Evolutionary conservation across 2,329 filamentous ascomycete species (phyloP).

Genomic region (Trichoderma sp.): DNA sequence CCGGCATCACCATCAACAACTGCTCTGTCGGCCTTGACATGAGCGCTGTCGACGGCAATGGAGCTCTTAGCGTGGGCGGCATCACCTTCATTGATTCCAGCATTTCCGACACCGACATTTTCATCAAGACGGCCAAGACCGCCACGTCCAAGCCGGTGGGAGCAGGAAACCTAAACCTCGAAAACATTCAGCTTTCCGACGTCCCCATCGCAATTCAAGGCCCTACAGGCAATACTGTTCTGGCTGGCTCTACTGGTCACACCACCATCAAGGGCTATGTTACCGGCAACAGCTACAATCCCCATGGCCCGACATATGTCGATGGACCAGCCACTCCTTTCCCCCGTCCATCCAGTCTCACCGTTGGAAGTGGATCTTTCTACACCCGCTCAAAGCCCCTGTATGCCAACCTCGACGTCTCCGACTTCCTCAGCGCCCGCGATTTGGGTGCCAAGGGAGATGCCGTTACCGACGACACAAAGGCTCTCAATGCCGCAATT

Average conservation of each 20-base stretch:
- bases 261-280: neutral
- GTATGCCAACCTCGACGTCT: neutral
- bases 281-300: neutral
- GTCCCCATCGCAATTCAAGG: neutral
- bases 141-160: neutral
- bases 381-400: neutral
- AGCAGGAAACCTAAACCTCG: neutral
- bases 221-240: neutral
- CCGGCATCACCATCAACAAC: conserved; percentile 63
- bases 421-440: neutral
- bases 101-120: conserved; percentile 66
- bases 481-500: neutral
- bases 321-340: neutral
- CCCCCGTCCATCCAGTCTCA: neutral
- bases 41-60: conserved; percentile 37
- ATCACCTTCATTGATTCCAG: conserved; percentile 74
- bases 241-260: neutral
- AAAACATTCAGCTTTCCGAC: neutral
- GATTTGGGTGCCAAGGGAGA: neutral
- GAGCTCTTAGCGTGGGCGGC: conserved; percentile 35
- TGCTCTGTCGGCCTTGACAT: conserved; percentile 69
- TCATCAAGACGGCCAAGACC: conserved; percentile 56
- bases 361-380: neutral
- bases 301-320: neutral
- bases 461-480: neutral